Evolutionary conservation across 2,329 filamentous ascomycete species (phyloP), one percentile per base, ranked within the genome.

Genomic region (Emericellopsis atlantica): DNA sequence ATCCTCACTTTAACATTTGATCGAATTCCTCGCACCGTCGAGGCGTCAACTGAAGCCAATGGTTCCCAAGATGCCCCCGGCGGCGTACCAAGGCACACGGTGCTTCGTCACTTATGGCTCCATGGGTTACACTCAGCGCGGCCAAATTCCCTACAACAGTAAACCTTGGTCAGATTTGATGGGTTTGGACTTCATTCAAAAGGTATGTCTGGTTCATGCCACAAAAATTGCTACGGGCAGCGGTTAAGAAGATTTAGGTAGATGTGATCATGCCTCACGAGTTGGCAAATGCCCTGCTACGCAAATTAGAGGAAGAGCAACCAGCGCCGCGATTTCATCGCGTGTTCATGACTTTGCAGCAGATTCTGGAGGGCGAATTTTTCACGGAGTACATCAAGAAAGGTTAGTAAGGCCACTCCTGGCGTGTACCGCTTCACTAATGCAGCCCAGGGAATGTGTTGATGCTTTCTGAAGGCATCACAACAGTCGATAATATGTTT

Each of bases 331-430:
- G 50, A 11, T 93, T 85, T 66, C 74, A 74, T 26, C 73, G 76
- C 44, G 76, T 94, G 3, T 74, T 76, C 48, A 79, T 94, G 72
- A 75, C 76, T 4, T 68, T 95, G 9, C 71, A 70, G 8, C 78
- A 86, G 44, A 55, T 96, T 5, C 56, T 96, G 1, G 70, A 82
- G 29, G 75, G 76, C 1, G 74, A 79, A 0, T 94, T 95, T 51
- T 88, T 95, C 52, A 81, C 75, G n/a, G 69, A 79, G 35, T 89
- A 93, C 54, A 80, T 96, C 49, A 94, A 94, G 58, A 72, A 71
- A 44, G 84, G 84, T 84, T 62, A 18, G 55, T 12, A 37, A 10
- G 24, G 15, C 22, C 15, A 9, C 26, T 26, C n/a, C 24, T 15
- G n/a, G 9, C n/a, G 15, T 34, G 39, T 34, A 14, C 5, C 5